These are phyloP conservation scores for Datura wrightii DNA, from an alignment of 257 asterid genomes.

Conservation along the genomic window DNA sequence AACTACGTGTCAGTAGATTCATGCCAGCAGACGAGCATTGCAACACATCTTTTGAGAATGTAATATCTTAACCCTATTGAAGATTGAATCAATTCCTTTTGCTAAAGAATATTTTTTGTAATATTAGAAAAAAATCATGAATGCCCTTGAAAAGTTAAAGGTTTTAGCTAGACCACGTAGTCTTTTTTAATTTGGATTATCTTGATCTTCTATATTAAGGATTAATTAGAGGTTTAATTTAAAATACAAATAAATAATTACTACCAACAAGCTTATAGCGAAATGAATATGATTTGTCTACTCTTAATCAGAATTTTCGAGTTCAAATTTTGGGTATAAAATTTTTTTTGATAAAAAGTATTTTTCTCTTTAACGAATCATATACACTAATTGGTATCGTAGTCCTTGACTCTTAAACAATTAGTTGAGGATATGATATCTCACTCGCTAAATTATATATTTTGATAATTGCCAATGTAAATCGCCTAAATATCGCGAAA, in stretches of 20 bases:
- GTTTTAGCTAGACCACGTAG: not conserved
- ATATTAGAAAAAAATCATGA: not conserved
- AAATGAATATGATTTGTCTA: not conserved
- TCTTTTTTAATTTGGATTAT: not conserved
- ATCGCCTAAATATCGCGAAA: no score
- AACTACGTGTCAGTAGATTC: slow-evolving; percentile 25
- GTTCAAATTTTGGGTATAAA: not conserved
- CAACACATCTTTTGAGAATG: slow-evolving; percentile 36
- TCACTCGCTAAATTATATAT: no score
- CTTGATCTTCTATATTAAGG: not conserved
- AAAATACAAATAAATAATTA: no score
- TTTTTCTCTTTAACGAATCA: no score
- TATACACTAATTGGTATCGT: no score
- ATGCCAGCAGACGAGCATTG: slow-evolving; percentile 37
- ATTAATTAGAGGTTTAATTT: not conserved
- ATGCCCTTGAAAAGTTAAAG: not conserved
- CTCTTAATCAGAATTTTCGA: not conserved
- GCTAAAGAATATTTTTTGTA: not conserved
- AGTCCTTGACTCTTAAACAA: no score
- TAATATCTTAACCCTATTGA: slow-evolving; percentile 30
- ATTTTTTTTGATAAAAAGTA: no score
- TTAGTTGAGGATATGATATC: no score
- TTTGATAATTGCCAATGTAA: no score
- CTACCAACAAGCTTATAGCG: no score
- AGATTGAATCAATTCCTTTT: slow-evolving; percentile 23